These are phyloP conservation scores for Amesomyces nigricolor DNA, from an alignment of 2,329 filamentous ascomycete genomes.

Conservation along the genomic window DNA sequence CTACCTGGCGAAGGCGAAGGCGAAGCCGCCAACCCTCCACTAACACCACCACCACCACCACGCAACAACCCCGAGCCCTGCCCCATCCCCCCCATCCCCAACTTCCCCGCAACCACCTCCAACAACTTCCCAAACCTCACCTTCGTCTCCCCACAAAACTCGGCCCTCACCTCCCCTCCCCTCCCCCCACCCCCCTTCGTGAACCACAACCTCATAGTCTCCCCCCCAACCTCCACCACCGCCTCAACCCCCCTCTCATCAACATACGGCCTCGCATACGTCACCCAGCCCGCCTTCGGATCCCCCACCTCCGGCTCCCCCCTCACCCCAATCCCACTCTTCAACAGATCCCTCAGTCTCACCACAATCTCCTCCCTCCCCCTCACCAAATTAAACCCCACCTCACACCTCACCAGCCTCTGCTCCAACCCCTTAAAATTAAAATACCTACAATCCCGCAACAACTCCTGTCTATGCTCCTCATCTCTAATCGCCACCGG, in stretches of 20 bases:
- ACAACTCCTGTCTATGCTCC: conserved; percentile 67
- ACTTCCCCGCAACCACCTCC: conserved; percentile 74
- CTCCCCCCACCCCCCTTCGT: not conserved
- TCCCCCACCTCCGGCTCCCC: conserved; percentile 38
- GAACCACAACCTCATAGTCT: conserved; percentile 55
- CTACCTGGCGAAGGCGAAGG: conserved; percentile 61
- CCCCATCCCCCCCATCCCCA: conserved; percentile 57
- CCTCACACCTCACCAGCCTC: conserved; percentile 69
- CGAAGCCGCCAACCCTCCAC: conserved; percentile 35
- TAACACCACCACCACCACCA: conserved; percentile 61
- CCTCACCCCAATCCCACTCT: conserved; percentile 69
- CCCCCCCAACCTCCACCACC: conserved; percentile 71
- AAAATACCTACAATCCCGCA: conserved; percentile 87
- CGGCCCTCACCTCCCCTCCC: conserved; percentile 44
- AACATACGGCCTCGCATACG: conserved; percentile 80
- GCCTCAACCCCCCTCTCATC: conserved; percentile 69
- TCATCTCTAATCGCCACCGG: conserved; percentile 64
- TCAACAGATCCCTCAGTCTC: conserved; percentile 79
- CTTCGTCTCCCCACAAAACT: conserved; percentile 68
- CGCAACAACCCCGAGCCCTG: conserved; percentile 51
- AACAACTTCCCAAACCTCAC: conserved; percentile 67
- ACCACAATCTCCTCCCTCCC: conserved; percentile 70
- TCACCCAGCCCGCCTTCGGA: conserved; percentile 50
- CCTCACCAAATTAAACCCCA: conserved; percentile 67
- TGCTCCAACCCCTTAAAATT: conserved; percentile 91